phyloP scores from a whole-genome alignment of 163 green algal genomes.

The Scenedesmus sp. region DNA sequence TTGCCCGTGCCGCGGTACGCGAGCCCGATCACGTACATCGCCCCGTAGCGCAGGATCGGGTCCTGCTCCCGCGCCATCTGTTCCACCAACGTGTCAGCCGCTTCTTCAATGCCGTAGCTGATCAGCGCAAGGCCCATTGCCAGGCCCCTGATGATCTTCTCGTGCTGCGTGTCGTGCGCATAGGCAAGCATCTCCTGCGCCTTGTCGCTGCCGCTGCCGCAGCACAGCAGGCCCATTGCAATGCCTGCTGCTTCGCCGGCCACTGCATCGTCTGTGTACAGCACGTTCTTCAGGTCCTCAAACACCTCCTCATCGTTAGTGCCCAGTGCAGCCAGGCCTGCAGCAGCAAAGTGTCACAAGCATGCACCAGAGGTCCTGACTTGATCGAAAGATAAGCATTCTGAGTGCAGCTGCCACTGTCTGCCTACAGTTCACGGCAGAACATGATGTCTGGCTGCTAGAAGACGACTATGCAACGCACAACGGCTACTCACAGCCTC shows the following conservation, averaged over 20 bases:
- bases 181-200: slow-evolving; percentile 97
- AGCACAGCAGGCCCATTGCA: slow-evolving; percentile 93
- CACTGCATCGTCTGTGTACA: slow-evolving; percentile 96
- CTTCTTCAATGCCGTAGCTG: slow-evolving; percentile 92
- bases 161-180: slow-evolving; percentile 97
- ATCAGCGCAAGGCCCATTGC: slow-evolving; percentile 72
- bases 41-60: slow-evolving; percentile 97
- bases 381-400: too few species aligned
- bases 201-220: slow-evolving; percentile 87
- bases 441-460: too few species aligned
- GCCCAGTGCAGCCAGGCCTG: slow-evolving; percentile 89
- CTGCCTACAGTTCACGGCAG: too few species aligned
- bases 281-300: slow-evolving; percentile 96
- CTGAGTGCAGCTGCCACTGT: too few species aligned
- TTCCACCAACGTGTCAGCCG: slow-evolving; percentile 88
- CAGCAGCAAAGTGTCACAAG: background rate
- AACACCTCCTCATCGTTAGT: slow-evolving; percentile 91
- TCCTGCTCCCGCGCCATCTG: slow-evolving; percentile 81
- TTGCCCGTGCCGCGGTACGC: slow-evolving; percentile 97
- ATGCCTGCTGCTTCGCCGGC: slow-evolving; percentile 96
- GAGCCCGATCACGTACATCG: slow-evolving; percentile 95
- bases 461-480: too few species aligned
- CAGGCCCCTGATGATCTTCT: slow-evolving; percentile 98
- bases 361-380: background rate
- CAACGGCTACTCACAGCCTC: too few species aligned